Evolutionary conservation across 495 filamentous ascomycete species (phyloP).

Genomic region (Tuber borchii): DNA sequence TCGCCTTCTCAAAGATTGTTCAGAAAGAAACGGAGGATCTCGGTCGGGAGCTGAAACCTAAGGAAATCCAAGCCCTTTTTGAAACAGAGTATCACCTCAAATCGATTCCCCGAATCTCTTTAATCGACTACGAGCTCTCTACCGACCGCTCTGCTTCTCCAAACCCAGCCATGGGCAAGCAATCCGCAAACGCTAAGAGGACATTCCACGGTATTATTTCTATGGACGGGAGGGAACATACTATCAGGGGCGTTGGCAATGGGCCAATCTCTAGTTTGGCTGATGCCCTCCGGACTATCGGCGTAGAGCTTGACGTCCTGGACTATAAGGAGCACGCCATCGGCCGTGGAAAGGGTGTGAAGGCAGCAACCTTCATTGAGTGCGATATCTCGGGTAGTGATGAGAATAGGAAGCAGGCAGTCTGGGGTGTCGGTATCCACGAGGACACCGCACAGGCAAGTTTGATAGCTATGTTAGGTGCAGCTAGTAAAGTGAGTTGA

Average conservation of each 20-base stretch:
- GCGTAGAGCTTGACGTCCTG: conserved; percentile 81
- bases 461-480: conserved; percentile 79
- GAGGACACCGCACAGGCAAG: conserved; percentile 90
- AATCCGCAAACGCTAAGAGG: conserved; percentile 70
- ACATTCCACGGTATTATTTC: conserved; percentile 81
- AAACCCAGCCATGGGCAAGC: conserved; percentile 61
- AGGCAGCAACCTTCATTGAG: conserved; percentile 91
- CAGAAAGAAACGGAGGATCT: conserved; percentile 67
- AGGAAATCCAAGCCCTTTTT: conserved; percentile 81
- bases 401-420: conserved; percentile 49
- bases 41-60: conserved; percentile 72
- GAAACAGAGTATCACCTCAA: conserved; percentile 77
- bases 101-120: conserved; percentile 63
- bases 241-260: conserved; percentile 72
- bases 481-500: conserved; percentile 75
- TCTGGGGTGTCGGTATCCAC: conserved; percentile 96
- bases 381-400: conserved; percentile 65
- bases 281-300: conserved; percentile 70
- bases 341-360: conserved; percentile 68
- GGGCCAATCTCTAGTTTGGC: conserved; percentile 85
- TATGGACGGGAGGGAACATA: conserved; percentile 73
- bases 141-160: conserved; percentile 76
- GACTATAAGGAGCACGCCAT: conserved; percentile 98
- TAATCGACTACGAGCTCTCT: conserved; percentile 88
- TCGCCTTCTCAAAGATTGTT: conserved; percentile 83